Conservation (phyloP, 768 basidiomycete species). For the Russula sp. region DNA sequence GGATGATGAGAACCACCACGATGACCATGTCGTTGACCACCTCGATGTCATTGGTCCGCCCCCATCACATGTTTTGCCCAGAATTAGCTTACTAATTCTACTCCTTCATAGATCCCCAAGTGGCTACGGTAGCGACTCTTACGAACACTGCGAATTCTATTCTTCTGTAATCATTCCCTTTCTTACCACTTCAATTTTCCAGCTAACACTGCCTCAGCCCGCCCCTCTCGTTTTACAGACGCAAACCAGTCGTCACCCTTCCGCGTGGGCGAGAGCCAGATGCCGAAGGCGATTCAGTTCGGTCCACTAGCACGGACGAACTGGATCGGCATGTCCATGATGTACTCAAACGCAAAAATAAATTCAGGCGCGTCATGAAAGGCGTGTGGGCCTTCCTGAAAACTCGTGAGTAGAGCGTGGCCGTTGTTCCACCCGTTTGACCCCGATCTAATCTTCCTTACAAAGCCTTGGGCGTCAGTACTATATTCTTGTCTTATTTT, state of each 20-base stretch:
- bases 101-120: slow-evolving; percentile 56
- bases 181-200: background rate
- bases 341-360: slow-evolving; percentile 60
- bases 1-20: slow-evolving; percentile 47
- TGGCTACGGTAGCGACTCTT: slow-evolving; percentile 69
- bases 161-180: slow-evolving; percentile 48
- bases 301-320: slow-evolving; percentile 42
- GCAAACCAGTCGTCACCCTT: slow-evolving; percentile 64
- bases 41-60: slow-evolving; percentile 71
- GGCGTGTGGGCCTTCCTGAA: slow-evolving; percentile 83
- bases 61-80: slow-evolving; percentile 6
- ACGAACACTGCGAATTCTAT: slow-evolving; percentile 81
- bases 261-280: slow-evolving; percentile 38
- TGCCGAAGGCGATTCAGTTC: slow-evolving; percentile 35
- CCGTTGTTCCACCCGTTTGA: background rate
- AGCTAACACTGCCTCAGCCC: slow-evolving; percentile 46
- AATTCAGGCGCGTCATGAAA: slow-evolving; percentile 53
- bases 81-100: slow-evolving; percentile 4
- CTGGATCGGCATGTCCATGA: slow-evolving; percentile 80
- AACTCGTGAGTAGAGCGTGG: slow-evolving; percentile 55
- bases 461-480: slow-evolving; percentile 64
- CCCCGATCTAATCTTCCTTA: slow-evolving; percentile 4
- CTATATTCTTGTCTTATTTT: background rate
- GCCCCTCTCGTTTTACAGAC: slow-evolving; percentile 63
- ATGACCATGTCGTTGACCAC: slow-evolving; percentile 80